Conservation (phyloP, 1,284 basidiomycete genomes). For the Pholiota adiposa region DNA sequence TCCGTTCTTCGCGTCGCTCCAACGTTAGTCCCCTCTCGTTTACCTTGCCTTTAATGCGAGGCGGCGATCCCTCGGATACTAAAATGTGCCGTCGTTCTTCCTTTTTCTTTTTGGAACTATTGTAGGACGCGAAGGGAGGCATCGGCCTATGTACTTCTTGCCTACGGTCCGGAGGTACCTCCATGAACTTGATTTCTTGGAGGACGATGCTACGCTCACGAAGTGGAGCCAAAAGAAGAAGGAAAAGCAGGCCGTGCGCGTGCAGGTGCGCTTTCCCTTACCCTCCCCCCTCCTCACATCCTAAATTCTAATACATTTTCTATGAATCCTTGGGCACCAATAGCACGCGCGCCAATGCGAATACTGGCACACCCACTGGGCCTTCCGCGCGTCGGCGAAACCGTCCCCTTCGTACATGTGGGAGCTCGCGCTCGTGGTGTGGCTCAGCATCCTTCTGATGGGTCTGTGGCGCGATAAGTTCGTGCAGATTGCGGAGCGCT, state of each 20-base stretch:
- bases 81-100: too few relatives aligned
- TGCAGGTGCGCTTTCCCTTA: slow-evolving; percentile 29
- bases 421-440: slow-evolving; percentile 30
- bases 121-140: slow-evolving; percentile 9
- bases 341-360: slow-evolving; percentile 39
- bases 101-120: too few relatives aligned
- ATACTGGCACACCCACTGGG: slow-evolving; percentile 34
- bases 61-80: too few relatives aligned
- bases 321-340: neutral
- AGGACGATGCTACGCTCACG: slow-evolving; percentile 21
- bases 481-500: neutral
- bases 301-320: neutral
- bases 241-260: slow-evolving; percentile 26
- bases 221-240: slow-evolving; percentile 33
- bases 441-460: slow-evolving; percentile 29
- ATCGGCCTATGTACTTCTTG: slow-evolving; percentile 30
- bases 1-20: slow-evolving; percentile 26
- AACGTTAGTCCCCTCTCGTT: too few relatives aligned
- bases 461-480: slow-evolving; percentile 18
- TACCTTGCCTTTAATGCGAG: slow-evolving; percentile 20
- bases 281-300: neutral
- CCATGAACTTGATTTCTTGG: slow-evolving; percentile 25
- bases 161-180: slow-evolving; percentile 30
- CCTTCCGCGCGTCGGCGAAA: slow-evolving; percentile 17
- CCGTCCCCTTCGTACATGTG: slow-evolving; percentile 20